These are phyloP conservation scores for Cryomyces minteri DNA, from an alignment of 495 filamentous ascomycete species.

Conservation along the genomic window DNA sequence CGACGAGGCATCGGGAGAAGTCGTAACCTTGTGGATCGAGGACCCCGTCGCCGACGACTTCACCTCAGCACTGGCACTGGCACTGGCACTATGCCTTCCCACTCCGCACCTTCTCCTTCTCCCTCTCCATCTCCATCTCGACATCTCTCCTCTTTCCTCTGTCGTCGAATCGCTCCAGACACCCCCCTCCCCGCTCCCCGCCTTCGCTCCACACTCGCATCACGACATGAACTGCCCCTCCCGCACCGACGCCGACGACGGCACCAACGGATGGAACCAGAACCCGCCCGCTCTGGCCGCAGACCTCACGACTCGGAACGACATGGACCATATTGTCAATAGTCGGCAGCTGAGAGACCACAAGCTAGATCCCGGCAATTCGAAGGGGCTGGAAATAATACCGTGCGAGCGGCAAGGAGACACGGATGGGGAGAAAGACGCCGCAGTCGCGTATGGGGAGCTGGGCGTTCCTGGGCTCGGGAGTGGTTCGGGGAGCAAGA, in stretches of 20 bases:
- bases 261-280: slow-evolving; percentile 36
- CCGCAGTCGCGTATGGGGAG: too few relatives aligned
- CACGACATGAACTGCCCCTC: slow-evolving; percentile 34
- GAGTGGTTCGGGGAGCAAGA: background rate
- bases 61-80: too few relatives aligned
- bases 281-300: slow-evolving; percentile 32
- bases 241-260: slow-evolving; percentile 27
- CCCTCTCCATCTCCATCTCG: too few relatives aligned
- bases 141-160: too few relatives aligned
- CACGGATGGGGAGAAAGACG: background rate
- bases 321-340: slow-evolving; percentile 39
- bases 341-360: slow-evolving; percentile 23
- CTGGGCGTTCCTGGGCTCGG: background rate
- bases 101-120: too few relatives aligned
- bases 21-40: too few relatives aligned
- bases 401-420: background rate
- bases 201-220: too few relatives aligned
- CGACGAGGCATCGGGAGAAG: too few relatives aligned
- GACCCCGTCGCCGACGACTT: too few relatives aligned
- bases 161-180: too few relatives aligned
- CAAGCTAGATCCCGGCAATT: slow-evolving; percentile 11
- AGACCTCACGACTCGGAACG: slow-evolving; percentile 37
- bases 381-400: slow-evolving; percentile 6
- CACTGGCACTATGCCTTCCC: too few relatives aligned
- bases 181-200: too few relatives aligned